Conservation (phyloP, 2,329 filamentous ascomycete species). For the Pseudogymnoascus sp. region DNA sequence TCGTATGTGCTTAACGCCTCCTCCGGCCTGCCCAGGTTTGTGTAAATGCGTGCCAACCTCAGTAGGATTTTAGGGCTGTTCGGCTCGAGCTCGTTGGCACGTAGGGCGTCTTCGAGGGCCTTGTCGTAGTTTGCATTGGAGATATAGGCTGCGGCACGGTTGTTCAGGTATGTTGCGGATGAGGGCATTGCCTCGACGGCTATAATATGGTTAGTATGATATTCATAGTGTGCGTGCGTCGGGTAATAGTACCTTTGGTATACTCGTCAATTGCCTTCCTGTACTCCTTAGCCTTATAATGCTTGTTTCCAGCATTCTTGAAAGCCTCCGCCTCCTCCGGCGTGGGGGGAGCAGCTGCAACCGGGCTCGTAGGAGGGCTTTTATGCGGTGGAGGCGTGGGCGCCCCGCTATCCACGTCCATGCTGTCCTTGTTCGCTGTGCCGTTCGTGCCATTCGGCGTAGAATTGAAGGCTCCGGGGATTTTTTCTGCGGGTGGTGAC, state of each 20-base stretch:
- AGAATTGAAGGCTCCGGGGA: slow-evolving; percentile 35
- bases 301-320: slow-evolving; percentile 91
- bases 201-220: slow-evolving; percentile 33
- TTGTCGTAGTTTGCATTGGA: slow-evolving; percentile 70
- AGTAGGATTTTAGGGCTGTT: slow-evolving; percentile 82
- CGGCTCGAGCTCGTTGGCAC: slow-evolving; percentile 75
- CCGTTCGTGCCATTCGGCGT: slow-evolving; percentile 40
- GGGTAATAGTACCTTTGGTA: slow-evolving; percentile 65
- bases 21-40: slow-evolving; percentile 74
- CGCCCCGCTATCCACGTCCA: slow-evolving; percentile 39
- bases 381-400: slow-evolving; percentile 68
- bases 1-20: slow-evolving; percentile 79
- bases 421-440: slow-evolving; percentile 28
- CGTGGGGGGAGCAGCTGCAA: slow-evolving; percentile 35
- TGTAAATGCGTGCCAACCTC: slow-evolving; percentile 83
- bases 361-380: slow-evolving; percentile 53
- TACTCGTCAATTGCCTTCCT: slow-evolving; percentile 84
- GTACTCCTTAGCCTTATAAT: slow-evolving; percentile 93
- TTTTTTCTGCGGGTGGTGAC: slow-evolving; percentile 42
- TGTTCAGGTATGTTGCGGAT: slow-evolving; percentile 85
- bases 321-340: slow-evolving; percentile 77
- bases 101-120: slow-evolving; percentile 80
- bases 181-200: slow-evolving; percentile 81
- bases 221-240: neutral
- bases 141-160: slow-evolving; percentile 92